Evolutionary conservation across 768 basidiomycete genomes (phyloP), one percentile per base, ranked within the genome.

Genomic region (Suillus cothurnatus): DNA sequence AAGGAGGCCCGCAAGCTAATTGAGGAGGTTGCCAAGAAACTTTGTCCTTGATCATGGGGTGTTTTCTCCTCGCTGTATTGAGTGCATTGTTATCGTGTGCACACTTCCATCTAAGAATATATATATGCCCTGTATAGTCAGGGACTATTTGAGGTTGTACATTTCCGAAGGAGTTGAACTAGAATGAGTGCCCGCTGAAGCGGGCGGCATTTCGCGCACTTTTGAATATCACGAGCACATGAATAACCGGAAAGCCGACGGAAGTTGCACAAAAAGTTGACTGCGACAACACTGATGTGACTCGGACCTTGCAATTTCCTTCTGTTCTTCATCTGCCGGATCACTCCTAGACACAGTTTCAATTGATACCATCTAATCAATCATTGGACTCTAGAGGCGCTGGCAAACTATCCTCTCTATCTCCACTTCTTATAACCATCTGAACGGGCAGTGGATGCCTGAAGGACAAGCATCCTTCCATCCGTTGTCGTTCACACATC

Each of bases 1-100:
- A 84, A 86, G 72, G 92, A 92, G 21, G 81, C 91, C 21, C 81
- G 82, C 67, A 86, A 80, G 71, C 69, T 96, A 64, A 77, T 93
- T 0, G 79, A 82, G 59, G 92, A 95, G 73, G 87, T 92, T 9
- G 86, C 78, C 8, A 76, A 75, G 50, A 74, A 78, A 57, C 68
- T 84, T 19, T 84, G 82, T 55, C 69, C 68, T 43, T 65, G 62
- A 66, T 52, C n/a, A 36, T 61, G 47, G 50, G 15, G 55, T 32
- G 4, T 23, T 47, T 39, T 36, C 14, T 36, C 26, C 28, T 53
- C 32, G 15, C 7, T 32, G 43, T 34, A 31, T 36, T 32, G 14
- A 62, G 36, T 59, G 19, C 9, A 59, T 58, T 58, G 9, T 5
- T 59, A 41, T 58, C 38, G 41, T 66, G 47, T 62, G 61, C 53